Evolutionary conservation across 176 grass and related monocot species (phyloP).

Genomic region (Aegilops bicornis): DNA sequence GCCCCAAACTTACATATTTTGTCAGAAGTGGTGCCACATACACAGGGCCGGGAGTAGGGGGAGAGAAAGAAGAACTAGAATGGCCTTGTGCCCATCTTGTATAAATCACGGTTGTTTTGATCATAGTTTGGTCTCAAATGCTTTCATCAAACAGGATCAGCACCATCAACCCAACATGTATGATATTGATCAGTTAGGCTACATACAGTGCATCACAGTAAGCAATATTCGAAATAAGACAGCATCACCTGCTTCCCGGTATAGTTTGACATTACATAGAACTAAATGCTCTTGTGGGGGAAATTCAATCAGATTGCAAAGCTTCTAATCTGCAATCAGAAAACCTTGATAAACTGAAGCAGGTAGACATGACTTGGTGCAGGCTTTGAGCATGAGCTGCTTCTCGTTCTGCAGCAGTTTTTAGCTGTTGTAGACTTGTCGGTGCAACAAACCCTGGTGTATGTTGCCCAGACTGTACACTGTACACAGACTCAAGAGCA

Average conservation of each 20-base stretch:
- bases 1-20: not conserved
- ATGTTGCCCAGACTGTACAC: too few species aligned
- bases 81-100: not conserved
- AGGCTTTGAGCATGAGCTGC: not conserved
- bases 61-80: not conserved
- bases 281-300: not conserved
- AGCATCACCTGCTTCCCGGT: not conserved
- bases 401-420: not conserved
- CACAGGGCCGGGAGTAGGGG: not conserved
- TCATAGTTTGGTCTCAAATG: not conserved
- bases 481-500: too few species aligned
- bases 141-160: not conserved
- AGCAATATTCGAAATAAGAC: not conserved
- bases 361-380: not conserved
- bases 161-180: not conserved
- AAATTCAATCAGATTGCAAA: not conserved
- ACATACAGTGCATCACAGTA: not conserved
- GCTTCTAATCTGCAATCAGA: not conserved
- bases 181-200: not conserved
- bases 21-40: constrained; percentile 14
- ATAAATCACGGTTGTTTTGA: not conserved
- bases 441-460: too few species aligned
- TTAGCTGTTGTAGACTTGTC: not conserved
- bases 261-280: not conserved
- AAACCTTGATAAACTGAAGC: not conserved